Evolutionary conservation across 2,329 filamentous ascomycete species (phyloP), one percentile per base, ranked within the genome.

Genomic region (Sporothrix luriei): DNA sequence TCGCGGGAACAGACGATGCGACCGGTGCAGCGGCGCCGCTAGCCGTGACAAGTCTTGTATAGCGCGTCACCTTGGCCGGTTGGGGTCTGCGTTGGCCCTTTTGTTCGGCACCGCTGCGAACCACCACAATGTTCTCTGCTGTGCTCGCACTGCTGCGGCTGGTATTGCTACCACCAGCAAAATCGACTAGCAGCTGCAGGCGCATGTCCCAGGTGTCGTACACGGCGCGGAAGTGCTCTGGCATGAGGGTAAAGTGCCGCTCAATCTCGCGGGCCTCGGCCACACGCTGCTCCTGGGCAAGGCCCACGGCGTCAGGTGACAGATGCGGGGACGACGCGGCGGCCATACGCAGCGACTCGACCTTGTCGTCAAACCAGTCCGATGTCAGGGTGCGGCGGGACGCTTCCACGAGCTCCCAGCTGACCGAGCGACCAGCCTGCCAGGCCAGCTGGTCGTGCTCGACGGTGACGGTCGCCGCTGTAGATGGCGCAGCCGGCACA

Each of bases 171-270:
- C 94, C 92, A 24, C 87, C 88, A 52, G 91, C 91, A 79, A 97
- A 98, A 76, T 99, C 95, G 2, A 97, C 92, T 75, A 95, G 90
- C 2, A 98, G 82, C 72, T 83, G 88, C 71, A 93, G 87, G 68
- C 88, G 88, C 94, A 98, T 98, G 76, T 98, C 92, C 94, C 95
- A 98, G 2, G 91, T 91, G 70, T 91, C 82, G 76, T 91, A 98
- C 1, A 88, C 83, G 75, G 89, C 90, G 26, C 90, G 88, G 77
- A 97, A 97, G 74, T 96, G 87, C 52, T 87, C 86, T 4, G 94
- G 94, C 74, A 87, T 89, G 74, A 90, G 88, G 0, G 82, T 82
- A 21, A 96, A 78, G 74, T 91, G 96, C 54, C 84, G 86, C 74
- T 97, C 91, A 68, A 97, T 93, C 78, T 96, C 92, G 64, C 85